Evolutionary conservation across 768 basidiomycete species (phyloP).

Genomic region (Pholiota molesta): DNA sequence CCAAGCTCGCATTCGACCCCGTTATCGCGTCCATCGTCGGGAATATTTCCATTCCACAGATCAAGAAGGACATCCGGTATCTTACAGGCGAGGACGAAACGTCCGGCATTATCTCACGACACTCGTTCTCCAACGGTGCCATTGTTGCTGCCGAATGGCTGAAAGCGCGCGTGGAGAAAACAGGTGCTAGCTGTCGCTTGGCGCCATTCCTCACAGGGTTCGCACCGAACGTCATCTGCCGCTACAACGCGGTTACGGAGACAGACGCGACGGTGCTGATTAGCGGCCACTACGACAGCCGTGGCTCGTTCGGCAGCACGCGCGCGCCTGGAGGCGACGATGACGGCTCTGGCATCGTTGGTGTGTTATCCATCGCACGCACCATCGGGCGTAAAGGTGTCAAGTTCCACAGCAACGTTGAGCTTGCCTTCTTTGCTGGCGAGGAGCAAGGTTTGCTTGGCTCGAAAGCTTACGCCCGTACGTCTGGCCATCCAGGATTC

Average conservation of each 20-base stretch:
- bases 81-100: slow-evolving; percentile 83
- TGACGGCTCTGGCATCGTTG: slow-evolving; percentile 61
- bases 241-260: slow-evolving; percentile 56
- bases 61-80: slow-evolving; percentile 74
- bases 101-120: slow-evolving; percentile 77
- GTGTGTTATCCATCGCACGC: slow-evolving; percentile 80
- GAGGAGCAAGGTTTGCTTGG: slow-evolving; percentile 91
- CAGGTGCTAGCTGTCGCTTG: slow-evolving; percentile 76
- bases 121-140: slow-evolving; percentile 77
- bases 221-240: slow-evolving; percentile 86
- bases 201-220: slow-evolving; percentile 70
- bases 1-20: slow-evolving; percentile 67
- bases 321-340: slow-evolving; percentile 62
- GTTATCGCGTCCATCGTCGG: slow-evolving; percentile 67
- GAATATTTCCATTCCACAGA: slow-evolving; percentile 65
- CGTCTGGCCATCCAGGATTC: slow-evolving; percentile 27
- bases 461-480: slow-evolving; percentile 78
- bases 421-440: slow-evolving; percentile 84
- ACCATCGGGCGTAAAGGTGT: slow-evolving; percentile 69
- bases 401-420: slow-evolving; percentile 75
- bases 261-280: slow-evolving; percentile 71
- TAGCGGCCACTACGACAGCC: slow-evolving; percentile 89
- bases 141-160: slow-evolving; percentile 73
- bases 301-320: slow-evolving; percentile 82
- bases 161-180: slow-evolving; percentile 68